Evolutionary conservation across 2,329 filamentous ascomycete species (phyloP).

Genomic region (Venturia carpophila): DNA sequence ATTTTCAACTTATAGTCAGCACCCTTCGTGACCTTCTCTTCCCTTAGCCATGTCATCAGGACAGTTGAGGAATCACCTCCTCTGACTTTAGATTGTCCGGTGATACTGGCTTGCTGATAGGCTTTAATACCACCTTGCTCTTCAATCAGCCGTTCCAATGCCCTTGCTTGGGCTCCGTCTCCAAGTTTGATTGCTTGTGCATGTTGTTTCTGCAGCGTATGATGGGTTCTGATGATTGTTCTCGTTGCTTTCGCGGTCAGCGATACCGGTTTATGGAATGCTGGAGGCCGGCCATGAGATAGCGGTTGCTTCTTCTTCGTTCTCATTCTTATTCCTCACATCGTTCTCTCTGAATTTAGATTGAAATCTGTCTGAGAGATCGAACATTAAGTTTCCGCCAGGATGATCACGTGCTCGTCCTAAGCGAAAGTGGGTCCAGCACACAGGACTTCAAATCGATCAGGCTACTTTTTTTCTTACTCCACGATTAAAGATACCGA

Average conservation of each 20-base stretch:
- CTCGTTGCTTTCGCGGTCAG: conserved; percentile 52
- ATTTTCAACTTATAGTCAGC: conserved; percentile 46
- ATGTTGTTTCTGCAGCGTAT: conserved; percentile 51
- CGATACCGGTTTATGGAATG: conserved; percentile 30
- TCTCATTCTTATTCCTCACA: conserved; percentile 10
- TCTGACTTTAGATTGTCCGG: conserved; percentile 51
- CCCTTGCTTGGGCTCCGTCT: conserved; percentile 33
- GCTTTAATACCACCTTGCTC: conserved; percentile 50
- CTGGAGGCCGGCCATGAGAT: conserved; percentile 41
- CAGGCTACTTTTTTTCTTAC: not conserved
- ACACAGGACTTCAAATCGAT: not conserved
- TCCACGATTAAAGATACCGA: conserved; percentile 9
- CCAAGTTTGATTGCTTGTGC: conserved; percentile 42
- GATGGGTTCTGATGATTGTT: conserved; percentile 52
- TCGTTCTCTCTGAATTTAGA: not conserved
- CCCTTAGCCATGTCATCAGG: conserved; percentile 51
- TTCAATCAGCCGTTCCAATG: conserved; percentile 44
- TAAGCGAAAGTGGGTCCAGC: not conserved
- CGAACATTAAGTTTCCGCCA: too few species aligned
- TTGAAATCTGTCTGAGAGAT: too few species aligned
- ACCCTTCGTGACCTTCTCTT: conserved; percentile 20
- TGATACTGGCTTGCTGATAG: conserved; percentile 56
- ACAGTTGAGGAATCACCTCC: conserved; percentile 57
- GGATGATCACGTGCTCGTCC: not conserved
- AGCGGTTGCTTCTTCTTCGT: conserved; percentile 28